Percentiles rank a stretch among this genome's conserved stretches.
Evolutionary conservation across 768 basidiomycete species (phyloP).

Genomic region (Cantharellus anzutake): DNA sequence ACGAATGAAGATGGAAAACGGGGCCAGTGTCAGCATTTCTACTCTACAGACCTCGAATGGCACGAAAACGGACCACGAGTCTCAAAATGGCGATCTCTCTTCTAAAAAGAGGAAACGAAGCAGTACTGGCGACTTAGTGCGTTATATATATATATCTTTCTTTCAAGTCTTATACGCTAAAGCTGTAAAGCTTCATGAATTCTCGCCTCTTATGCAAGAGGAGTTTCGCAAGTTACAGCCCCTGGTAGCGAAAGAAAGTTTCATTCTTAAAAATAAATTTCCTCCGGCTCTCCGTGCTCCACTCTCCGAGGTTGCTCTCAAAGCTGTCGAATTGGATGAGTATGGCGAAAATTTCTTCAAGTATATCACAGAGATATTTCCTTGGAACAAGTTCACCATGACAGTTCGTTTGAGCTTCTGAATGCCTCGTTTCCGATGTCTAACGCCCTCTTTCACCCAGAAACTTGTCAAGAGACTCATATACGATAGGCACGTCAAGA

Average conservation of each 20-base stretch:
- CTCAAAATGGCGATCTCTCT: background rate
- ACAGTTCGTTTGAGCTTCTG: constrained; percentile 28
- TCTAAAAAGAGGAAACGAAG: background rate
- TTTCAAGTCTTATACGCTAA: background rate
- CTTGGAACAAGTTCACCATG: constrained; percentile 94
- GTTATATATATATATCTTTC: background rate
- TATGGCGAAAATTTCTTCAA: constrained; percentile 89
- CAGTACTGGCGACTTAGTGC: background rate
- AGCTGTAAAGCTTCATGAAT: constrained; percentile 21
- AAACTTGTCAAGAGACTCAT: constrained; percentile 90
- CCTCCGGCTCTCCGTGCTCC: constrained; percentile 59
- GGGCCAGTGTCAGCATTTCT: background rate
- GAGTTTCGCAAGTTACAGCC: constrained; percentile 40
- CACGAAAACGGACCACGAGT: background rate
- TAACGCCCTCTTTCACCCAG: constrained; percentile 20
- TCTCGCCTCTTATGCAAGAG: constrained; percentile 49
- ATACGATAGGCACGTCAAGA: constrained; percentile 46
- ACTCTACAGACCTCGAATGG: background rate
- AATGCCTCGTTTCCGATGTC: background rate
- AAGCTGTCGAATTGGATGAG: constrained; percentile 67
- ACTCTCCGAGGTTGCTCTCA: constrained; percentile 48
- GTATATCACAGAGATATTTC: constrained; percentile 70
- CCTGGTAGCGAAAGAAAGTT: background rate
- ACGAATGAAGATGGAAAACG: constrained; percentile 7
- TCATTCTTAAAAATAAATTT: constrained; percentile 56